Percentiles rank a stretch among this genome's conserved stretches.
Conservation (phyloP, 1,284 basidiomycete genomes). For the Marasmius tenuissimus region DNA sequence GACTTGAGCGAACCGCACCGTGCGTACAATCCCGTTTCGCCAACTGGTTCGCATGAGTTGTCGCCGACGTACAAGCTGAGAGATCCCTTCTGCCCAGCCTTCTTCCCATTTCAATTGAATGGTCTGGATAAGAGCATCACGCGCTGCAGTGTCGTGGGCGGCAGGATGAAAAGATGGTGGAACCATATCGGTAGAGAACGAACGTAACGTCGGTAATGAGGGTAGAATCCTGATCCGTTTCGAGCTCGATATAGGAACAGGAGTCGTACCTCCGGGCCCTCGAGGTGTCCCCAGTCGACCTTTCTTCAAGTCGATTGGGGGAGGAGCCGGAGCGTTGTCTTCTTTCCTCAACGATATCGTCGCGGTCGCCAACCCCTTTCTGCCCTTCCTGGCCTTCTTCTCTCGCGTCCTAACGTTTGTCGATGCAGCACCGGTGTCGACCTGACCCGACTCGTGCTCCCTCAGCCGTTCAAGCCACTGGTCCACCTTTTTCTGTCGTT, state of each 20-base stretch:
- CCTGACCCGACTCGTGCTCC: background rate
- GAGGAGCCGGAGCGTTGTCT: background rate
- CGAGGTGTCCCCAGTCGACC: background rate
- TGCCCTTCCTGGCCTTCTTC: slow-evolving; percentile 17
- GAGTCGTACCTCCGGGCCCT: background rate
- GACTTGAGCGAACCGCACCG: slow-evolving; percentile 39
- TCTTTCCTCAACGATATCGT: slow-evolving; percentile 24
- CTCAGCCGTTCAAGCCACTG: slow-evolving; percentile 41
- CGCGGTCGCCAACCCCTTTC: slow-evolving; percentile 24
- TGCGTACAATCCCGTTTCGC: slow-evolving; percentile 38
- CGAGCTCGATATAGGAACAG: background rate
- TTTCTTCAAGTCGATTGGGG: slow-evolving; percentile 2
- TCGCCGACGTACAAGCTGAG: slow-evolving; percentile 42
- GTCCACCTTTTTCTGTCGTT: slow-evolving; percentile 59
- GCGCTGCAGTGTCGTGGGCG: slow-evolving; percentile 11
- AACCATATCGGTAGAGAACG: slow-evolving; percentile 37
- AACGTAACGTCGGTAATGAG: slow-evolving; percentile 35
- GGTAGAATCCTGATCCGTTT: slow-evolving; percentile 44
- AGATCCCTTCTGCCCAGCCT: slow-evolving; percentile 61
- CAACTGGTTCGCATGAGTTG: slow-evolving; percentile 44
- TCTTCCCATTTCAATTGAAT: slow-evolving; percentile 51
- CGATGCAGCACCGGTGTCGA: background rate
- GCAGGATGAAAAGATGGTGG: background rate
- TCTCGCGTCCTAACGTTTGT: background rate
- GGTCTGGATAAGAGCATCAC: slow-evolving; percentile 21